Base-by-base conservation (phyloP, 257 asterid species). In the Penstemon eatonii region DNA sequence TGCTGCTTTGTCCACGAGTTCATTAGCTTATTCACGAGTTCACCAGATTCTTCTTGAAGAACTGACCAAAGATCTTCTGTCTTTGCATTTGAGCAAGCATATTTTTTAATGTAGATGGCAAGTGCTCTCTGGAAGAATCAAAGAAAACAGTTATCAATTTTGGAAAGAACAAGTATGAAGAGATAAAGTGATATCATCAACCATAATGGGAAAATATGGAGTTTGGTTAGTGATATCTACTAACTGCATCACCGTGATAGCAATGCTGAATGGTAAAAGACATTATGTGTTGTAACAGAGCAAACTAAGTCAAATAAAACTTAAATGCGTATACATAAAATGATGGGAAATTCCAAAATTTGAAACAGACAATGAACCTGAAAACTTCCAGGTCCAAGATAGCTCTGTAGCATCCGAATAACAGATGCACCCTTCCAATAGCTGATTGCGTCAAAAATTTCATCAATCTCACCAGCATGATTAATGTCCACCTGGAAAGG, bases 31-130 rank as follows among this genome's bases (percentile, higher is more conserved):
- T 89, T 92, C 75, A 92, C 98, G 13, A 95, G 98, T 76, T 92
- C 96, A 70, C 97, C 92, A 76, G 98, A 92, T 69, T 76, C 91
- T 75, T 89, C 90, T 81, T 92, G 63, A 63, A 92, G 97, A 75
- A 86, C 98, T 53, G 97, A 82, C 98, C 98, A 92, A 70, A 92
- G 76, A 79, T 92, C 98, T 80, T 89, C 96, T 46, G 98, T 92
- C 82, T 83, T 92, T 69, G 98, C 93, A 81, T 92, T 92, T 53
- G 89, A 85, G 85, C 92, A 83, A 60, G 97, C 97, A 69, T 82
- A 82, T 75, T 33, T 86, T 79, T 92, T 86, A 52, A 92, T 80
- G 86, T 92, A 92, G 59, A 90, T 78, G 51, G 98, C 98, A 78
- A 92, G 92, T 54, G 89, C 95, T 63, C 87, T 85, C 98, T 92